Percentiles rank a stretch among this genome's conserved stretches.
phyloP scores from a whole-genome alignment of 768 basidiomycete species.

The Amanita rubescens region DNA sequence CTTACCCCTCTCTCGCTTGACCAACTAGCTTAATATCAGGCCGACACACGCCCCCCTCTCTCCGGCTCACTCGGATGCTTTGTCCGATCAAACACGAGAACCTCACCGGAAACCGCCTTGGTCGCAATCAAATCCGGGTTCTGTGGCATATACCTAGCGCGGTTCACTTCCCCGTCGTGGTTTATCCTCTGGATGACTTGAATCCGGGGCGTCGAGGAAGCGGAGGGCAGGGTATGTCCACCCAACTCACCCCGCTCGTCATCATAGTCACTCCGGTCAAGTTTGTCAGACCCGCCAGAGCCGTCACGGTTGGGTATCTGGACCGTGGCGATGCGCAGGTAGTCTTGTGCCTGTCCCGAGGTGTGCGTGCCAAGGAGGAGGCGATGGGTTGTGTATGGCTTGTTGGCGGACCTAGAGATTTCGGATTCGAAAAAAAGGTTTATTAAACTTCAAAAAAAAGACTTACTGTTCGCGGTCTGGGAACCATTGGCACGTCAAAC shows the following conservation, averaged over 20 bases:
- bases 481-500: constrained; percentile 97
- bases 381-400: constrained; percentile 92
- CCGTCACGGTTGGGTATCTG: constrained; percentile 83
- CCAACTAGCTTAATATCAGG: constrained; percentile 90
- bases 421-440: background rate
- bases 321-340: constrained; percentile 92
- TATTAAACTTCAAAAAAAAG: background rate
- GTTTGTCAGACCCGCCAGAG: constrained; percentile 56
- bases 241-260: constrained; percentile 93
- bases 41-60: constrained; percentile 68
- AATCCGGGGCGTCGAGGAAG: constrained; percentile 65
- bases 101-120: constrained; percentile 86
- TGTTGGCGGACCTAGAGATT: constrained; percentile 69
- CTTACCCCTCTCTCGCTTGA: constrained; percentile 89
- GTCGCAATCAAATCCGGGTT: constrained; percentile 97
- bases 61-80: constrained; percentile 94
- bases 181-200: constrained; percentile 92
- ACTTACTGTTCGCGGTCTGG: constrained; percentile 91
- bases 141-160: constrained; percentile 98
- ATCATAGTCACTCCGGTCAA: constrained; percentile 77
- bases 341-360: constrained; percentile 88
- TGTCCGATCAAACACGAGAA: constrained; percentile 93
- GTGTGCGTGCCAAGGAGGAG: constrained; percentile 97
- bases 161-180: constrained; percentile 92
- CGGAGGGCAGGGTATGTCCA: constrained; percentile 67